A percentile compares a stretch with the other conserved stretches of the same genome.
phyloP scores from a whole-genome alignment of 768 basidiomycete genomes.

The Butyriboletus loyo region DNA sequence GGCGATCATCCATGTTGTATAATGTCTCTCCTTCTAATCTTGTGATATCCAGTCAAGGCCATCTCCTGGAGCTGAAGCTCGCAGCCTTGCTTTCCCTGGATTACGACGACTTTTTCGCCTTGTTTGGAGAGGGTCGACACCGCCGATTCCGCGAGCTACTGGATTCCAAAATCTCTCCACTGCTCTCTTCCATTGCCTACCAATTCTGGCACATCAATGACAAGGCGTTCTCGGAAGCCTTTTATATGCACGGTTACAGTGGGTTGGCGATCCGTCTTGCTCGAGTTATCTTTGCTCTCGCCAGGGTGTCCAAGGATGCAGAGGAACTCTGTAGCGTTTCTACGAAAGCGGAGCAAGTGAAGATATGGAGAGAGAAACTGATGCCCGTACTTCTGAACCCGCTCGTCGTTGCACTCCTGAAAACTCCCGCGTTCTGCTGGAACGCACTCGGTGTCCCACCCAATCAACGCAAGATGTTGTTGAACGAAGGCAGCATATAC shows the following conservation, averaged over 20 bases:
- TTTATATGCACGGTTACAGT: conserved; percentile 68
- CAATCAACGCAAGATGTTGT: conserved; percentile 62
- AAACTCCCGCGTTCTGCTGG: conserved; percentile 58
- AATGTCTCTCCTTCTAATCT: not conserved
- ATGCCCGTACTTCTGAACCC: conserved; percentile 60
- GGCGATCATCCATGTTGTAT: not conserved
- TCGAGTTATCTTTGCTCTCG: conserved; percentile 52
- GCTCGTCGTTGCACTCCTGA: conserved; percentile 49
- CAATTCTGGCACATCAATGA: conserved; percentile 73
- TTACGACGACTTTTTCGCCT: conserved; percentile 59
- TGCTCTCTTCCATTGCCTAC: conserved; percentile 69
- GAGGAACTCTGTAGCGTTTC: conserved; percentile 51
- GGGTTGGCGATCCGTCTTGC: conserved; percentile 67
- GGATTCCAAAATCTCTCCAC: conserved; percentile 58
- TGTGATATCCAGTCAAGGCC: conserved; percentile 51
- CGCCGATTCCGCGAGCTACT: conserved; percentile 57
- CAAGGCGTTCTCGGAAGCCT: conserved; percentile 45
- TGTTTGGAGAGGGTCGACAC: conserved; percentile 68
- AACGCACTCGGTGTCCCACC: conserved; percentile 75
- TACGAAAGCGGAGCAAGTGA: conserved; percentile 55
- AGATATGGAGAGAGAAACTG: conserved; percentile 59
- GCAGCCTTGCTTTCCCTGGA: conserved; percentile 56
- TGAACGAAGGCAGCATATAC: conserved; percentile 47
- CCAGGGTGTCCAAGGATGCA: conserved; percentile 56
- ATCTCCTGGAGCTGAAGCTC: conserved; percentile 76